phyloP scores from a whole-genome alignment of 495 filamentous ascomycete species.

The Trichoderma gamsii region DNA sequence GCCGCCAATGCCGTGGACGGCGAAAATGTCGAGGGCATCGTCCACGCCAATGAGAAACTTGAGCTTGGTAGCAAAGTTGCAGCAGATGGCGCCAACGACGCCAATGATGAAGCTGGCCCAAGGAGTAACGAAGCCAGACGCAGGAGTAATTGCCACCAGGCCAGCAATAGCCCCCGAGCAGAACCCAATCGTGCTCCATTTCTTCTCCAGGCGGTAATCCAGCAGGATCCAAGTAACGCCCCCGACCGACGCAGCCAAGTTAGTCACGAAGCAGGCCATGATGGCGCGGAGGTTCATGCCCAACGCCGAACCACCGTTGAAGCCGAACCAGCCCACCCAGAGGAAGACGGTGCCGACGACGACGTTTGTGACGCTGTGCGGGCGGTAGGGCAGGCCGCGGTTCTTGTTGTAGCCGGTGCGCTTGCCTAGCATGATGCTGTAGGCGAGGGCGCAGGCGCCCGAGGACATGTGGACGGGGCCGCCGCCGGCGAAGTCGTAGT shows the following conservation, averaged over 20 bases:
- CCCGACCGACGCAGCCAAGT: constrained; percentile 75
- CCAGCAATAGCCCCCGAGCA: constrained; percentile 87
- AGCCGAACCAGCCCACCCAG: constrained; percentile 97
- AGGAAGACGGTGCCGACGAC: constrained; percentile 87
- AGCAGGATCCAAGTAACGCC: constrained; percentile 79
- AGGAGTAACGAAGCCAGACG: constrained; percentile 75
- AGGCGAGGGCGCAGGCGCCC: constrained; percentile 71
- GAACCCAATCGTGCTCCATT: constrained; percentile 96
- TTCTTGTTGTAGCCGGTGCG: constrained; percentile 69
- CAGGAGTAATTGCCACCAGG: constrained; percentile 80
- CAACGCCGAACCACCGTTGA: constrained; percentile 89
- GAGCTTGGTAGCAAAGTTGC: constrained; percentile 84
- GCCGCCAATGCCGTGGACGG: constrained; percentile 72
- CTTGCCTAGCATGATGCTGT: constrained; percentile 81
- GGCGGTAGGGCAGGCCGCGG: constrained; percentile 67
- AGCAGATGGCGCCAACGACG: constrained; percentile 68
- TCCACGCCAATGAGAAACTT: constrained; percentile 72
- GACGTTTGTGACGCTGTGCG: constrained; percentile 93
- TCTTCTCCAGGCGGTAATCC: constrained; percentile 83
- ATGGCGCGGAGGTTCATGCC: constrained; percentile 83
- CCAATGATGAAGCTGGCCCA: constrained; percentile 82
- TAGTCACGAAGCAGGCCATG: constrained; percentile 92
- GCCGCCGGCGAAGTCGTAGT: constrained; percentile 81
- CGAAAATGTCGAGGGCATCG: constrained; percentile 76
- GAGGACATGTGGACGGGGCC: constrained; percentile 85